Evolutionary conservation across 257 asterid genomes (phyloP).

Genomic region (Verbascum thapsus): DNA sequence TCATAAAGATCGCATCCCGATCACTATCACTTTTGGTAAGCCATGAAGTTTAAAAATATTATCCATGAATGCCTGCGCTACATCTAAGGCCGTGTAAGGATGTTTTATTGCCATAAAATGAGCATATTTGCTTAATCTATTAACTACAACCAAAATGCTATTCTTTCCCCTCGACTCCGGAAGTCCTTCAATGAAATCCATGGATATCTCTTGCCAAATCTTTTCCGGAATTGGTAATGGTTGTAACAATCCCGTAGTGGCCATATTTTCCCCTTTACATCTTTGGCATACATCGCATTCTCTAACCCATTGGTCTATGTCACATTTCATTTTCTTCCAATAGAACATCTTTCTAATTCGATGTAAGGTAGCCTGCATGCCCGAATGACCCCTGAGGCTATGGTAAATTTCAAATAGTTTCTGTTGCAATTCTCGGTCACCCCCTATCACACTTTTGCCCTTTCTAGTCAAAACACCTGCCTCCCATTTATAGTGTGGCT

Average conservation of each 20-base stretch:
- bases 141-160: background rate
- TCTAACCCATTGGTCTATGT: background rate
- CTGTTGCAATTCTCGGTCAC: too few species aligned
- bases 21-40: background rate
- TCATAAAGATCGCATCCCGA: background rate
- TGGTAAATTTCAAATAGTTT: too few species aligned
- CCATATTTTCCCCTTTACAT: too few species aligned
- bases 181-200: background rate
- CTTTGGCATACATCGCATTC: background rate
- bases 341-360: background rate
- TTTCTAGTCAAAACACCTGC: too few species aligned
- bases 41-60: conserved; percentile 8
- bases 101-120: background rate
- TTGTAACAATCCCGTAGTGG: background rate
- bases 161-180: background rate
- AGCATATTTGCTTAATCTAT: background rate
- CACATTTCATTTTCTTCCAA: background rate
- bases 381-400: background rate
- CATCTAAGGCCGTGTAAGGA: background rate
- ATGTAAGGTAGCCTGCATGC: background rate
- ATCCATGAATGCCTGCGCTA: background rate
- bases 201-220: background rate
- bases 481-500: too few species aligned
- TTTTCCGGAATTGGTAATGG: background rate
- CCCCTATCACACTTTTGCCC: too few species aligned